Evolutionary conservation across 768 basidiomycete genomes (phyloP).

Genomic region (Tylopilus rubrobrunneus): DNA sequence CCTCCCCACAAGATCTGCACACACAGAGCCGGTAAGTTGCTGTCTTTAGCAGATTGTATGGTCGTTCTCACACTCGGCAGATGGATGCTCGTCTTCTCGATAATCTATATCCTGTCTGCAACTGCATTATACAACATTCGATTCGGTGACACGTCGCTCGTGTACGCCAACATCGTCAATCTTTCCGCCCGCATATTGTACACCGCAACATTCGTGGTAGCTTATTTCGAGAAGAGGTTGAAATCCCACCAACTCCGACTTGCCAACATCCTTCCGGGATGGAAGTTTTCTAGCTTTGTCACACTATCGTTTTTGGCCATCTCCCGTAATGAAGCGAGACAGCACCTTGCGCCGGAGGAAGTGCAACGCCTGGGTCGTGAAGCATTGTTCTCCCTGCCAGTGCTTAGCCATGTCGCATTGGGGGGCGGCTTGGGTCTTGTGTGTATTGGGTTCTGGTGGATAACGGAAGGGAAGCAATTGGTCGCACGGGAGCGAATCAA

Average conservation of each 20-base stretch:
- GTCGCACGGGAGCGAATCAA: conserved; percentile 20
- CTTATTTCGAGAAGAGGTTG: conserved; percentile 40
- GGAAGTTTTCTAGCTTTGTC: conserved; percentile 25
- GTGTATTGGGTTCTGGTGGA: conserved; percentile 30
- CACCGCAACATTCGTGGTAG: conserved; percentile 44
- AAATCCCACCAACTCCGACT: conserved; percentile 12
- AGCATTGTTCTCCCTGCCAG: conserved; percentile 18
- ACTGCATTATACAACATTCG: conserved; percentile 42
- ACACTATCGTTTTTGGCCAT: conserved; percentile 23
- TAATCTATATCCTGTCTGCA: conserved; percentile 57
- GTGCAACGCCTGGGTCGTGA: conserved; percentile 10
- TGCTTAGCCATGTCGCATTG: conserved; percentile 25
- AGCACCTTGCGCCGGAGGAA: conserved; percentile 10
- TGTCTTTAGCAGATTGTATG: background rate
- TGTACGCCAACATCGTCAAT: conserved; percentile 74
- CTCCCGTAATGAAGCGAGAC: conserved; percentile 15
- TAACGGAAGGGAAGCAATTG: conserved; percentile 24
- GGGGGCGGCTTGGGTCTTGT: conserved; percentile 24
- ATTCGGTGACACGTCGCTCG: conserved; percentile 64
- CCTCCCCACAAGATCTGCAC: conserved; percentile 61
- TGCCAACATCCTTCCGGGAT: conserved; percentile 18
- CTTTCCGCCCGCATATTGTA: conserved; percentile 61
- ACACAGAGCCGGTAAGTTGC: conserved; percentile 56
- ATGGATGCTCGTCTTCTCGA: conserved; percentile 80
- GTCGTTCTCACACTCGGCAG: conserved; percentile 25